A percentile compares a stretch with the other conserved stretches of the same genome.
phyloP scores from a whole-genome alignment of 2,329 filamentous ascomycete species.

The Paracoccidioides lutzii region DNA sequence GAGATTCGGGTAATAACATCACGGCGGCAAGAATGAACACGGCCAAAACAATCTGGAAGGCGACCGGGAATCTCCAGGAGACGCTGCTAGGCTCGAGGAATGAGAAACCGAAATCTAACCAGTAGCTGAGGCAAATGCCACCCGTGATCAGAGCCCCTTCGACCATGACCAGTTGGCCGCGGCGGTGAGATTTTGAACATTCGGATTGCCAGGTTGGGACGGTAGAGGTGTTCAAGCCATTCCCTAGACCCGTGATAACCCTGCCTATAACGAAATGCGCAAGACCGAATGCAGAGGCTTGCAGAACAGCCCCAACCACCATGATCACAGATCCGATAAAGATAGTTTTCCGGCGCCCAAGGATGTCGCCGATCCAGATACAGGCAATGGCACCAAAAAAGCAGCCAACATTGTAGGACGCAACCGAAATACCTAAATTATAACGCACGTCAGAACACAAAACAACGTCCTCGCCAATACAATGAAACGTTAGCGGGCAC shows the following conservation, averaged over 20 bases:
- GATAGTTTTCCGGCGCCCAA: constrained; percentile 15
- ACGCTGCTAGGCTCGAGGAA: constrained; percentile 2
- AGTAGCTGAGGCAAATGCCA: constrained; percentile 35
- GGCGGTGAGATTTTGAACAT: constrained; percentile 27
- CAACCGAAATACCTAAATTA: constrained; percentile 22
- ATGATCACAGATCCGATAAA: constrained; percentile 15
- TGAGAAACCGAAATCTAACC: constrained; percentile 34
- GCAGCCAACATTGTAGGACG: constrained; percentile 20
- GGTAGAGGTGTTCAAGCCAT: constrained; percentile 25
- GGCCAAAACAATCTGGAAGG: constrained; percentile 45
- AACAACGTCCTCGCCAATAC: too few species aligned
- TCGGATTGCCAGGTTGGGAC: constrained; percentile 37
- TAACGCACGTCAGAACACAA: not conserved
- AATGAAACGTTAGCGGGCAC: too few species aligned
- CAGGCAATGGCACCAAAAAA: constrained; percentile 14
- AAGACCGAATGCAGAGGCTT: constrained; percentile 11
- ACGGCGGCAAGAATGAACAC: constrained; percentile 35
- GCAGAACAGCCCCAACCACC: constrained; percentile 13
- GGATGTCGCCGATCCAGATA: constrained; percentile 14
- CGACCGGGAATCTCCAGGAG: constrained; percentile 43
- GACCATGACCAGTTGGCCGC: constrained; percentile 40
- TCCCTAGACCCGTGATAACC: constrained; percentile 18
- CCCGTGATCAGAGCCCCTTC: constrained; percentile 37
- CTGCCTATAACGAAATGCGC: constrained; percentile 14
- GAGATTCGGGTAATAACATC: constrained; percentile 26